Evolutionary conservation across 1,284 basidiomycete genomes (phyloP).

Genomic region (Cutaneotrichosporon sp.): DNA sequence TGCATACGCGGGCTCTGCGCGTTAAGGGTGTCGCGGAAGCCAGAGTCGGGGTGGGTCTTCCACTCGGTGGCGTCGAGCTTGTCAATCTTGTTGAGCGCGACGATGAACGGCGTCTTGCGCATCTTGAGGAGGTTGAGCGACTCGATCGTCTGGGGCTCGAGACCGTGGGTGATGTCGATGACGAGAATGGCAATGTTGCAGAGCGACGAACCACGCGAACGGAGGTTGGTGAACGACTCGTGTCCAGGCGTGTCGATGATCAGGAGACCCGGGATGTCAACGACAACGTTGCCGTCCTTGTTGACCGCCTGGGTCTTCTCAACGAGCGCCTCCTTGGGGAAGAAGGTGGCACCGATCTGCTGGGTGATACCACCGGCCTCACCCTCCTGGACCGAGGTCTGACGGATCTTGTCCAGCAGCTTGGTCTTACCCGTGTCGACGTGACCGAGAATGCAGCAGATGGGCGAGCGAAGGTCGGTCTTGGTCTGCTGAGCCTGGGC

Average conservation of each 20-base stretch:
- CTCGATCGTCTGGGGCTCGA: constrained; percentile 97
- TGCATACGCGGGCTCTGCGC: constrained; percentile 79
- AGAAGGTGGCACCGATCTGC: constrained; percentile 99
- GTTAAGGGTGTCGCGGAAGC: constrained; percentile 88
- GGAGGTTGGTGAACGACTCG: constrained; percentile 98
- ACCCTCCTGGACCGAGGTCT: constrained; percentile 99
- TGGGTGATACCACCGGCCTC: constrained; percentile 99
- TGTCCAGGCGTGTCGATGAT: constrained; percentile 99
- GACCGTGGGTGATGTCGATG: constrained; percentile 98
- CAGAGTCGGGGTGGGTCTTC: constrained; percentile 86
- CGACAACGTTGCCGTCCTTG: constrained; percentile 80
- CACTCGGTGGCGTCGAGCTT: constrained; percentile 66
- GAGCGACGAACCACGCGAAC: constrained; percentile 92
- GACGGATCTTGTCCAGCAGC: constrained; percentile 98
- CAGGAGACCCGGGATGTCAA: constrained; percentile 95
- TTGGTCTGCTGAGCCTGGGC: constrained; percentile 85
- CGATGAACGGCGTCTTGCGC: constrained; percentile 98
- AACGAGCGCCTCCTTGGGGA: constrained; percentile 95
- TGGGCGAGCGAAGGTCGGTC: constrained; percentile 91
- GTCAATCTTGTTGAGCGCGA: constrained; percentile 84
- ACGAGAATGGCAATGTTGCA: constrained; percentile 99
- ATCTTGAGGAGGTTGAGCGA: constrained; percentile 90
- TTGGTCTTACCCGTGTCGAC: constrained; percentile 99
- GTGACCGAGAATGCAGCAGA: constrained; percentile 99
- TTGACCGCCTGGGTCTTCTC: constrained; percentile 91